Evolutionary conservation across 1,139 yeast genomes (phyloP).

Genomic region (Taiozyma onychis): DNA sequence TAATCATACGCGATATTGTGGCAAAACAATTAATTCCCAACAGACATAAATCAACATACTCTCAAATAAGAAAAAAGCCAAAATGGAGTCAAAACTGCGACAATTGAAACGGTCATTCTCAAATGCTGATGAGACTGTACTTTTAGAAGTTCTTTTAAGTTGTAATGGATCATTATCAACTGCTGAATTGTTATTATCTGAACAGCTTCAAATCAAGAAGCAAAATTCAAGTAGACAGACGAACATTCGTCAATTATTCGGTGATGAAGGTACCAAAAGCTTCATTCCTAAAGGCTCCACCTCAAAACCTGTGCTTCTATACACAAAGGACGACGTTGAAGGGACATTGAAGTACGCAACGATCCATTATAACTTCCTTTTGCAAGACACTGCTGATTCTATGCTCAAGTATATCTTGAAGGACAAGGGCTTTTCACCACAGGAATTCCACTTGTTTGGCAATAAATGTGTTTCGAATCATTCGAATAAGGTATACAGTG

Average conservation of each 20-base stretch:
- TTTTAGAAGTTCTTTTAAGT: constrained; percentile 33
- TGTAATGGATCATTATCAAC: constrained; percentile 34
- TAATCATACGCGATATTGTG: background rate
- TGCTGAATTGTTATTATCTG: constrained; percentile 28
- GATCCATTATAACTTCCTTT: constrained; percentile 46
- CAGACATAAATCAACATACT: background rate
- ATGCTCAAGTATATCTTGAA: constrained; percentile 37
- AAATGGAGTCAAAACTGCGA: constrained; percentile 26
- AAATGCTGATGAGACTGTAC: constrained; percentile 23
- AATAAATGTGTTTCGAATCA: constrained; percentile 53
- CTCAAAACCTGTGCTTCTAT: constrained; percentile 26
- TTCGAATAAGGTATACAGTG: constrained; percentile 28
- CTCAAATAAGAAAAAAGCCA: background rate
- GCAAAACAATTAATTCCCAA: no score
- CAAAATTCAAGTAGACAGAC: constrained; percentile 18
- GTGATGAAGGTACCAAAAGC: background rate
- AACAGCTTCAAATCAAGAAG: constrained; percentile 16
- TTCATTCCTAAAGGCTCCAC: constrained; percentile 13
- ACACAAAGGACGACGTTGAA: constrained; percentile 39
- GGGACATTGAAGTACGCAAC: constrained; percentile 42
- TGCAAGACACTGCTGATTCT: constrained; percentile 39
- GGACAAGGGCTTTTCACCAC: constrained; percentile 35
- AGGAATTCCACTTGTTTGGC: constrained; percentile 54
- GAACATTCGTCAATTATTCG: constrained; percentile 17
- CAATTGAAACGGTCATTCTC: constrained; percentile 26